Evolutionary conservation across 1,139 yeast genomes (phyloP).

Genomic region (Nakaseomyces bracarensis): DNA sequence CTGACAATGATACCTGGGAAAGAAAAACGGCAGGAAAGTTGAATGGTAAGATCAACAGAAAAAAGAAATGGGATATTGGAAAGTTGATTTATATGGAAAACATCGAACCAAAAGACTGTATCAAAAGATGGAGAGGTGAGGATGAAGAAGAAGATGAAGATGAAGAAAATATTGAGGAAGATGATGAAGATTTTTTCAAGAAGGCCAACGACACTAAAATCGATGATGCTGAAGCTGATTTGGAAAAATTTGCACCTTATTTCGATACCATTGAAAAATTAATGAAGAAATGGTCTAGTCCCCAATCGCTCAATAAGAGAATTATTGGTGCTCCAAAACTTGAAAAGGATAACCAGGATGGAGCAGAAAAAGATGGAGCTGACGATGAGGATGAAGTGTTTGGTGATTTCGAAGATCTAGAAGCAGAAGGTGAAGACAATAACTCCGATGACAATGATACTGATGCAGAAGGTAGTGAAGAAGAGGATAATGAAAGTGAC

Average conservation of each 20-base stretch:
- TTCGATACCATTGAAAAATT: slow-evolving; percentile 46
- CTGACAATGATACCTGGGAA: slow-evolving; percentile 40
- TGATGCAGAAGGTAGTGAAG: slow-evolving; percentile 19
- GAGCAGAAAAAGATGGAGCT: slow-evolving; percentile 32
- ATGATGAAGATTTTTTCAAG: slow-evolving; percentile 56
- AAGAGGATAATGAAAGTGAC: slow-evolving; percentile 30
- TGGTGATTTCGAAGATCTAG: slow-evolving; percentile 79
- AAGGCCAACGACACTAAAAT: slow-evolving; percentile 30
- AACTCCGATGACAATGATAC: slow-evolving; percentile 26
- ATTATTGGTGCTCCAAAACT: slow-evolving; percentile 60
- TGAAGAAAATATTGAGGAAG: slow-evolving; percentile 43
- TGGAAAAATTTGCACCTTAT: slow-evolving; percentile 32
- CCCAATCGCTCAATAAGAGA: slow-evolving; percentile 43
- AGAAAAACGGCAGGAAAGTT: slow-evolving; percentile 41
- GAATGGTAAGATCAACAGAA: slow-evolving; percentile 33
- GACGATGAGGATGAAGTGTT: slow-evolving; percentile 49
- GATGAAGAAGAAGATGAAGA: slow-evolving; percentile 38
- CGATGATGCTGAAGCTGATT: slow-evolving; percentile 23
- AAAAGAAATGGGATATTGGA: slow-evolving; percentile 66
- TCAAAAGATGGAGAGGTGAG: slow-evolving; percentile 64
- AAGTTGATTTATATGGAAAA: slow-evolving; percentile 73
- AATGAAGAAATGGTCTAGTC: slow-evolving; percentile 45
- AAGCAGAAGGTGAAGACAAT: slow-evolving; percentile 31
- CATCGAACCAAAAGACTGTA: slow-evolving; percentile 64
- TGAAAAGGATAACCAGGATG: slow-evolving; percentile 25